These are phyloP conservation scores for Westerdykella aurantiaca DNA, from an alignment of 2,329 filamentous ascomycete genomes.

Conservation along the genomic window DNA sequence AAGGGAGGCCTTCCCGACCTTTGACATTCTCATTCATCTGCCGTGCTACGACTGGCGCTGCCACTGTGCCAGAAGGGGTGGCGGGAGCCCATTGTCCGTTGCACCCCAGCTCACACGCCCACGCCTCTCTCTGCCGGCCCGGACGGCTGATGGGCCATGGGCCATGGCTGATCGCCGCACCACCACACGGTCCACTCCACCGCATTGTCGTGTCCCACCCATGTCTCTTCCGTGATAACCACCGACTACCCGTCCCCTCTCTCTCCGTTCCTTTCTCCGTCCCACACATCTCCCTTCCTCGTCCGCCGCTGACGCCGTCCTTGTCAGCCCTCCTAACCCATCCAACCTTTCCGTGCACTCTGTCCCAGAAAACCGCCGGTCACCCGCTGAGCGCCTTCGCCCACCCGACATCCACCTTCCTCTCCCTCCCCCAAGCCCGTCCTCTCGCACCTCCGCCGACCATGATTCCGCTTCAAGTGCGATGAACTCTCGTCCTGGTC, in stretches of 20 bases:
- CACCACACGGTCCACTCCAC: too few relatives aligned
- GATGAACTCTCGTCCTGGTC: conserved; percentile 42
- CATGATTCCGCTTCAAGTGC: conserved; percentile 38
- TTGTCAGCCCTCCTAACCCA: too few relatives aligned
- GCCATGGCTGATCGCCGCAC: not conserved
- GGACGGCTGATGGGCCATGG: too few relatives aligned
- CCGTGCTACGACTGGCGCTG: too few relatives aligned
- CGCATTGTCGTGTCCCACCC: not conserved
- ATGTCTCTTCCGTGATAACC: conserved; percentile 2
- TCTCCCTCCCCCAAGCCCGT: conserved; percentile 15
- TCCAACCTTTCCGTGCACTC: too few relatives aligned
- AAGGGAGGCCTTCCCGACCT: too few relatives aligned
- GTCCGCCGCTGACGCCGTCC: not conserved
- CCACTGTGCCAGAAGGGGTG: too few relatives aligned
- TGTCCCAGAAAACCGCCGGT: too few relatives aligned
- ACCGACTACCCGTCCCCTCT: not conserved
- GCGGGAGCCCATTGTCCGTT: not conserved
- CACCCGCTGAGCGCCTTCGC: conserved; percentile 3
- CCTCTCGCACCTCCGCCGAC: conserved; percentile 25
- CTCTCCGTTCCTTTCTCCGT: too few relatives aligned
- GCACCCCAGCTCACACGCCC: too few relatives aligned
- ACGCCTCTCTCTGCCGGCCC: too few relatives aligned
- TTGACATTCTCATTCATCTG: too few relatives aligned
- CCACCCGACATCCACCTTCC: conserved; percentile 10
- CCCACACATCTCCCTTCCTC: not conserved